Evolutionary conservation across 108 stramenopile genomes (phyloP), one percentile per base, ranked within the genome.

Genomic region (Nannochloropsis granulata): DNA sequence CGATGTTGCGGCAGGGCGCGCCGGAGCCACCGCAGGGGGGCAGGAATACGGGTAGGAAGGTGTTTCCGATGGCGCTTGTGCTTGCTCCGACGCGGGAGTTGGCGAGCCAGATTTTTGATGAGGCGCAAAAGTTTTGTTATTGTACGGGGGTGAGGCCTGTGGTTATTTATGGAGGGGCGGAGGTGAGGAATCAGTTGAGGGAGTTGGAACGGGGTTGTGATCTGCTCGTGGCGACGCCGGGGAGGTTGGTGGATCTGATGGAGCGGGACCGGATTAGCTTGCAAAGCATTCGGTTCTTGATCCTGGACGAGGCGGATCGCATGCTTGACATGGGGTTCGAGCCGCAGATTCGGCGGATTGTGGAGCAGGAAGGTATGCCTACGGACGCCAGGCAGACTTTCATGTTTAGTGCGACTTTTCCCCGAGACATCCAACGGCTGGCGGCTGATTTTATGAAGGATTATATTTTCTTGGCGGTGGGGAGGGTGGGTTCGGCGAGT

Each of bases 261-360:
- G 97, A 98, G 88, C 95, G 84, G 92, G 94, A 89, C 79, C 94
- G 95, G 85, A 93, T 93, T n/a, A 90, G 94, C 87, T 89, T 99
- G 80, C 86, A 90, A 24, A 78, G 83, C 78, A 91, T 97, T 56
- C 93, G 92, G 86, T 98, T 93, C 83, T 86, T 99, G 81, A 97
- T 99, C n/a, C 89, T 96, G 79, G 97, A 98, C 86, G 97, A 98
- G 91, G 97, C 97, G 26, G 94, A 95, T 88, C 87, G 94, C 44
- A 95, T 96, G 94, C 90, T 95, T 79, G 95, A 97, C 90, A 94
- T 96, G 99, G 99, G 99, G 25, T 99, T 99, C 86, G 99, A 99
- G 89, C 99, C 99, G 7, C 97, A 99, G 89, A 99, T 99, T 90
- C 94, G 99, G 23, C 93, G 93, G 83, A 97, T 99, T 85, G 91